A percentile compares a stretch with the other conserved stretches of the same genome.
phyloP scores from a whole-genome alignment of 768 basidiomycete species.

The Tricholoma flavovirens region DNA sequence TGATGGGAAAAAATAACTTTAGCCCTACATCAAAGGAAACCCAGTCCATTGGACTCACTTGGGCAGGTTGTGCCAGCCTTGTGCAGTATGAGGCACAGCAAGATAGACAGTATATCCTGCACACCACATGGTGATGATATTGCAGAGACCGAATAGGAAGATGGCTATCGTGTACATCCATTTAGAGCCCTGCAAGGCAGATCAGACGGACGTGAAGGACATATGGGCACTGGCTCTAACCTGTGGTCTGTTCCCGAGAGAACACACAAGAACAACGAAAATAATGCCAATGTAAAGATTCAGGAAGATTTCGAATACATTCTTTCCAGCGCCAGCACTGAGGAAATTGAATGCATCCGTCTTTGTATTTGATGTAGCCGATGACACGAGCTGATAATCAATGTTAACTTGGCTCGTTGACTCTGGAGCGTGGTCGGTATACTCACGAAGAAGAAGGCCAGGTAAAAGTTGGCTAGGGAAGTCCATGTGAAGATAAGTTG shows the following conservation, averaged over 20 bases:
- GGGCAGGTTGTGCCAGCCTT: constrained; percentile 69
- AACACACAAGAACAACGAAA: constrained; percentile 79
- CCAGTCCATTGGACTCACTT: constrained; percentile 40
- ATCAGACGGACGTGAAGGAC: background rate
- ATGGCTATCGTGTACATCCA: constrained; percentile 78
- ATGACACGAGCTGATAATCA: constrained; percentile 61
- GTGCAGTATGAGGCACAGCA: constrained; percentile 67
- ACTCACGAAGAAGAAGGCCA: constrained; percentile 89
- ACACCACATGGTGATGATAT: constrained; percentile 79
- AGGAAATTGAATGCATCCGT: constrained; percentile 81
- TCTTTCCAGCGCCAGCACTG: constrained; percentile 61
- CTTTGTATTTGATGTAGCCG: constrained; percentile 54
- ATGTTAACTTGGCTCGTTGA: constrained; percentile 13
- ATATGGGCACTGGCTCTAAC: constrained; percentile 16
- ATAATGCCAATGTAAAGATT: constrained; percentile 81
- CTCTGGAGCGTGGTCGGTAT: constrained; percentile 12
- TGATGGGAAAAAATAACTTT: constrained; percentile 14
- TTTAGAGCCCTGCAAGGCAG: constrained; percentile 61
- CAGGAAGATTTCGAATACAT: constrained; percentile 72
- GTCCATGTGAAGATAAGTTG: constrained; percentile 95
- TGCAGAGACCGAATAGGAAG: constrained; percentile 73
- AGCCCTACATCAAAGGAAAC: background rate
- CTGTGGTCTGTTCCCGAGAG: constrained; percentile 87
- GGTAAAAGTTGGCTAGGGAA: constrained; percentile 86
- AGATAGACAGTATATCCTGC: constrained; percentile 88